Conservation (phyloP, 2,329 filamentous ascomycete species). For the Xylaria polymorpha region DNA sequence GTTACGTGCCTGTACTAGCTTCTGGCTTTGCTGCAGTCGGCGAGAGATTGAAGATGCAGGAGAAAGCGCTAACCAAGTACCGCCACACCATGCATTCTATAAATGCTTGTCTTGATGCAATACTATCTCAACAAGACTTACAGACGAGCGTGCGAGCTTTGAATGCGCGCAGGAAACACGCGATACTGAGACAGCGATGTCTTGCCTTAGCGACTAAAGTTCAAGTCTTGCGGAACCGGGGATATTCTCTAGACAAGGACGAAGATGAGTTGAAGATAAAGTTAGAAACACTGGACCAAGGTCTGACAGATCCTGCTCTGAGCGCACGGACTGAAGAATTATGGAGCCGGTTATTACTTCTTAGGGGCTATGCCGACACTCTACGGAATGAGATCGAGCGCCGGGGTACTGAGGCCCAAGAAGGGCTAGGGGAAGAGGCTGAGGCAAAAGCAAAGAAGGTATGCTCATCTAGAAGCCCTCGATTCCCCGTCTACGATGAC, state of each 20-base stretch:
- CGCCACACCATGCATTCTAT: slow-evolving; percentile 81
- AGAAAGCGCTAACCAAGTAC: slow-evolving; percentile 74
- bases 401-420: slow-evolving; percentile 66
- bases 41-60: slow-evolving; percentile 78
- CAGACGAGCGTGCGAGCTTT: slow-evolving; percentile 78
- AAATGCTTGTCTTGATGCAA: slow-evolving; percentile 76
- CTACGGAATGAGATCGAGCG: slow-evolving; percentile 80
- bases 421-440: slow-evolving; percentile 74
- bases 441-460: slow-evolving; percentile 81
- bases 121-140: slow-evolving; percentile 81
- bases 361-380: slow-evolving; percentile 77
- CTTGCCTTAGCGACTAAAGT: slow-evolving; percentile 81
- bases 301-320: slow-evolving; percentile 78
- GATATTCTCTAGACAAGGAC: slow-evolving; percentile 81
- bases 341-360: slow-evolving; percentile 82
- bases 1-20: slow-evolving; percentile 81
- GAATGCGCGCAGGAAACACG: slow-evolving; percentile 78
- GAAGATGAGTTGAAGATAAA: slow-evolving; percentile 83
- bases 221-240: slow-evolving; percentile 82
- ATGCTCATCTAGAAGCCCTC: slow-evolving; percentile 41
- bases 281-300: slow-evolving; percentile 74
- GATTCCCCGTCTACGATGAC: slow-evolving; percentile 22
- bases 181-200: slow-evolving; percentile 77
- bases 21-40: slow-evolving; percentile 79
- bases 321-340: slow-evolving; percentile 83